These are phyloP conservation scores for Backusella tuberculispora DNA, from an alignment of 192 early-diverging fungal species.

Conservation along the genomic window DNA sequence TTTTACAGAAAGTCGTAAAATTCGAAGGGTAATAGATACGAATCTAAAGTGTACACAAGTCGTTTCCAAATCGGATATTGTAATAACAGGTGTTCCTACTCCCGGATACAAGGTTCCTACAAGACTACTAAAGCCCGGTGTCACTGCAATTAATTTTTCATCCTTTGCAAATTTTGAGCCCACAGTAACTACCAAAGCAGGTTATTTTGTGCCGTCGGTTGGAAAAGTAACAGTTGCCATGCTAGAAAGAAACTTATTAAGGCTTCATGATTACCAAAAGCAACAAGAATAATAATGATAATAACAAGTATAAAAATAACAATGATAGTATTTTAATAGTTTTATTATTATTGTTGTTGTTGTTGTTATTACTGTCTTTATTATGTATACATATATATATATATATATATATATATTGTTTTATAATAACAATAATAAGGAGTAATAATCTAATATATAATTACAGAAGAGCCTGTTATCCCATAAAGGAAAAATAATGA, in stretches of 20 bases:
- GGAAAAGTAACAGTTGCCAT: constrained; percentile 99
- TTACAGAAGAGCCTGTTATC: too few species aligned
- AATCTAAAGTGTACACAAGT: constrained; percentile 76
- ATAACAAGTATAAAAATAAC: background rate
- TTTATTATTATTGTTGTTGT: too few species aligned
- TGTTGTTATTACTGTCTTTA: too few species aligned
- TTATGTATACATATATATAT: too few species aligned
- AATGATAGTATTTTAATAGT: too few species aligned
- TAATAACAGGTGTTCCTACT: constrained; percentile 97
- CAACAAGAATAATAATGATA: background rate
- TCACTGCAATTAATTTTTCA: constrained; percentile 97
- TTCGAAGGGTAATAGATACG: constrained; percentile 73
- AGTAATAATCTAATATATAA: too few species aligned
- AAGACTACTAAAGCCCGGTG: constrained; percentile 86
- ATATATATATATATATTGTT: too few species aligned
- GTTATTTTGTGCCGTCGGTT: constrained; percentile 93
- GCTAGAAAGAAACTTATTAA: constrained; percentile 93
- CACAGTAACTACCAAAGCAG: constrained; percentile 85
- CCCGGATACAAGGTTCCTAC: constrained; percentile 88
- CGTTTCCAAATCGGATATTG: constrained; percentile 86
- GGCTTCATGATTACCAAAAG: constrained; percentile 77
- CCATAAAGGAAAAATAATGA: too few species aligned
- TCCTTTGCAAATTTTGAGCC: constrained; percentile 95
- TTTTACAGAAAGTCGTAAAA: constrained; percentile 58
- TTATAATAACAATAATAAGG: too few species aligned